Evolutionary conservation across 495 filamentous ascomycete species (phyloP).

Genomic region (Talaromyces liani): DNA sequence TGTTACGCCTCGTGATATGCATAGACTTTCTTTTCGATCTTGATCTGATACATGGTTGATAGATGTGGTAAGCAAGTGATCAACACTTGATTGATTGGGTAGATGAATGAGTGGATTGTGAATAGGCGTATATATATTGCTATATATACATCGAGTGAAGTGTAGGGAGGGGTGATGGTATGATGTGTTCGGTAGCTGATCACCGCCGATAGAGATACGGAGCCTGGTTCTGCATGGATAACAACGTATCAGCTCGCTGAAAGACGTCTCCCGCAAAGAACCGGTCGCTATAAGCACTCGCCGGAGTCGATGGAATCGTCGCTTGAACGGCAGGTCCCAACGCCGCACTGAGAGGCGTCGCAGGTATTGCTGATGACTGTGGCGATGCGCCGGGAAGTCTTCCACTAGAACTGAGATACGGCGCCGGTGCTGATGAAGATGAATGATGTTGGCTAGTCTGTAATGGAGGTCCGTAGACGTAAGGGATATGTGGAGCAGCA

Average conservation of each 20-base stretch:
- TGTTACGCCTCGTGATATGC: not conserved
- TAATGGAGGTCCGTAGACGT: constrained; percentile 34
- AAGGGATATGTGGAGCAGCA: constrained; percentile 16
- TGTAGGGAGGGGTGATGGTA: not conserved
- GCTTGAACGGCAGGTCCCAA: constrained; percentile 84
- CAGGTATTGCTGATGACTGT: constrained; percentile 41
- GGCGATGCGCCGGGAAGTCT: constrained; percentile 24
- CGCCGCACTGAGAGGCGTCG: constrained; percentile 75
- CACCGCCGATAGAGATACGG: constrained; percentile 33
- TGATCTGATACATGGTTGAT: not conserved
- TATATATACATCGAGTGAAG: not conserved
- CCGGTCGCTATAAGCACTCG: constrained; percentile 55
- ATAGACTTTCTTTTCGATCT: not conserved
- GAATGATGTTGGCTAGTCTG: constrained; percentile 28
- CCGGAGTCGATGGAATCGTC: constrained; percentile 74
- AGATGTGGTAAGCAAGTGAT: not conserved
- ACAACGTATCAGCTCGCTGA: constrained; percentile 63
- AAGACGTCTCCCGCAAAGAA: constrained; percentile 67
- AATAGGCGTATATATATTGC: not conserved
- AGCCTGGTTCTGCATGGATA: constrained; percentile 48
- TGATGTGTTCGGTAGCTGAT: constrained; percentile 5
- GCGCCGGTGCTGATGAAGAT: constrained; percentile 21
- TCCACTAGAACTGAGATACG: not conserved
- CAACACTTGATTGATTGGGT: not conserved
- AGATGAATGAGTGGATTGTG: not conserved